These are phyloP conservation scores for Thinopyrum obtusiflorum DNA, from an alignment of 202 grass and related monocot genomes.

Conservation along the genomic window DNA sequence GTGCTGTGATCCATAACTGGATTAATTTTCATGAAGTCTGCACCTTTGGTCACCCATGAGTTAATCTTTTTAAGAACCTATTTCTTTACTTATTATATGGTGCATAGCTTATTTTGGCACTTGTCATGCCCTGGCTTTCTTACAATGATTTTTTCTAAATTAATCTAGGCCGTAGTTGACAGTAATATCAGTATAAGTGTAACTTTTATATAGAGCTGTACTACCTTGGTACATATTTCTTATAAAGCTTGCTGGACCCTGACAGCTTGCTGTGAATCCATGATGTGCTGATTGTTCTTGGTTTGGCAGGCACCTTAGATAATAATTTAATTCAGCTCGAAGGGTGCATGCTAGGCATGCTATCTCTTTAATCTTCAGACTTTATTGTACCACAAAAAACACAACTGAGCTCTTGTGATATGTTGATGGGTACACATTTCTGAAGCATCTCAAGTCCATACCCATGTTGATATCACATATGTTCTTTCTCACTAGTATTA, in stretches of 20 bases:
- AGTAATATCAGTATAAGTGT: neutral
- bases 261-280: neutral
- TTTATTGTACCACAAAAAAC: neutral
- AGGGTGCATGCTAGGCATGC: neutral
- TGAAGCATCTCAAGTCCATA: neutral
- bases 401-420: neutral
- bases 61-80: neutral
- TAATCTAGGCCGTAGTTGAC: neutral
- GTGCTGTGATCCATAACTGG: slow-evolving; percentile 10
- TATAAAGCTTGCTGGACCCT: neutral
- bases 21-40: neutral
- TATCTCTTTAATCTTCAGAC: neutral
- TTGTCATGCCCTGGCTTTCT: neutral
- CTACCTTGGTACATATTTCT: neutral
- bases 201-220: neutral
- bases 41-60: slow-evolving; percentile 10
- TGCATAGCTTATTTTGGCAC: slow-evolving; percentile 12
- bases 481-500: neutral
- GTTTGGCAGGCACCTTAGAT: neutral
- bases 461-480: neutral
- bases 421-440: neutral
- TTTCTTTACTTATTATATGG: neutral
- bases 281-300: neutral
- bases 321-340: slow-evolving; percentile 18
- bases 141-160: neutral